Conservation (phyloP, 768 basidiomycete species). For the Rhizopogon rudus region DNA sequence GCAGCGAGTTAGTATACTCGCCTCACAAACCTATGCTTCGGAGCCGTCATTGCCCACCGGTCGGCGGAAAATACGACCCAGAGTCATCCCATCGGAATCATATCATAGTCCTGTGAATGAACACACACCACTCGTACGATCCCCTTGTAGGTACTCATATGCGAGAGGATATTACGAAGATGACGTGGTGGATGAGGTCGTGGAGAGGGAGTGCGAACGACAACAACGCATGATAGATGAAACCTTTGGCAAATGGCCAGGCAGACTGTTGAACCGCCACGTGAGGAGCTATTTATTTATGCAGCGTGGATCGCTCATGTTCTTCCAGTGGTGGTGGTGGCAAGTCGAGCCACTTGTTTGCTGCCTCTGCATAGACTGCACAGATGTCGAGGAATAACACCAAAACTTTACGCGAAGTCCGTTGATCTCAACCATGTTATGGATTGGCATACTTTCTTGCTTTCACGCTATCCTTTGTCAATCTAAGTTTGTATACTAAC, state of each 20-base stretch:
- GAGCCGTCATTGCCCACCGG: slow-evolving; percentile 7
- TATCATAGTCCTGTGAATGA: slow-evolving; percentile 25
- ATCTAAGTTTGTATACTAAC: slow-evolving; percentile 1
- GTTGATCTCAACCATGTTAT: not conserved
- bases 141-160: slow-evolving; percentile 17
- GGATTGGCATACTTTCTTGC: slow-evolving; percentile 4
- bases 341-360: slow-evolving; percentile 58
- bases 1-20: slow-evolving; percentile 40
- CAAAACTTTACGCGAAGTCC: not conserved
- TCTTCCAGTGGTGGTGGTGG: slow-evolving; percentile 84
- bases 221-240: slow-evolving; percentile 43
- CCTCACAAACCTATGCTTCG: slow-evolving; percentile 8
- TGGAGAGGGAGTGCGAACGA: slow-evolving; percentile 33
- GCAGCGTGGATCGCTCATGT: not conserved
- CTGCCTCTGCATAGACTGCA: slow-evolving; percentile 49
- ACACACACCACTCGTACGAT: slow-evolving; percentile 33
- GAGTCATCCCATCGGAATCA: not conserved
- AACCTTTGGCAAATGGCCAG: slow-evolving; percentile 64
- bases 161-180: slow-evolving; percentile 17
- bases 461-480: slow-evolving; percentile 10
- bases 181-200: slow-evolving; percentile 20
- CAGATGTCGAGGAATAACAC: slow-evolving; percentile 46
- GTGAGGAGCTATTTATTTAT: slow-evolving; percentile 35
- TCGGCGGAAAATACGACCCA: slow-evolving; percentile 10
- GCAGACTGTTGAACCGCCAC: slow-evolving; percentile 61